These are phyloP conservation scores for Pichia ethanolica DNA, from an alignment of 805 yeast species.

Conservation along the genomic window DNA sequence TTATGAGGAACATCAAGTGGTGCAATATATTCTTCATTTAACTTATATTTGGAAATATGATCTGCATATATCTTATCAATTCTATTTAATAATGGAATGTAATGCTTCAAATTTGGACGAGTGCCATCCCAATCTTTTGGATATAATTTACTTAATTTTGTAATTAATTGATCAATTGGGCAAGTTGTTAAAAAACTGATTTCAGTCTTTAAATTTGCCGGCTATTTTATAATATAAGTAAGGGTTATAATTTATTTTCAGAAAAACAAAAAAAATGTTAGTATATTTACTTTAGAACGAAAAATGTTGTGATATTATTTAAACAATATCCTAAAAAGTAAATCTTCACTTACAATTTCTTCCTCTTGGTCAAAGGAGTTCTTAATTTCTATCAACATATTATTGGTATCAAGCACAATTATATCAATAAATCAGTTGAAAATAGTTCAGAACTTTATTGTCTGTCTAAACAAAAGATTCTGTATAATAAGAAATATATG, in stretches of 20 bases:
- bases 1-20: slow-evolving; percentile 36
- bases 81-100: slow-evolving; percentile 70
- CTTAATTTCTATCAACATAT: slow-evolving; percentile 1
- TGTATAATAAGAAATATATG: too few species aligned
- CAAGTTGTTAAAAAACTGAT: slow-evolving; percentile 15
- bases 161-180: slow-evolving; percentile 17
- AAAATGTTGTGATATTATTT: too few species aligned
- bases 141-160: slow-evolving; percentile 13
- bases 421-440: too few species aligned
- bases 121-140: slow-evolving; percentile 26
- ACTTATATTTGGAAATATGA: slow-evolving; percentile 45
- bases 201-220: slow-evolving; percentile 13
- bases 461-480: neutral
- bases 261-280: slow-evolving; percentile 4
- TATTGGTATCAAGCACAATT: neutral
- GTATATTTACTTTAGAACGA: neutral
- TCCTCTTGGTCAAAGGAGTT: neutral
- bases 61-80: slow-evolving; percentile 61
- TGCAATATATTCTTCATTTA: slow-evolving; percentile 39
- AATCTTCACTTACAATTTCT: neutral
- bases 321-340: too few species aligned
- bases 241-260: neutral
- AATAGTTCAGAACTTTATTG: too few species aligned
- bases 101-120: slow-evolving; percentile 51
- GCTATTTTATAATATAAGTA: slow-evolving; percentile 3